phyloP scores from a whole-genome alignment of 2,329 filamentous ascomycete genomes.

The Neopestalotiopsis sp. region DNA sequence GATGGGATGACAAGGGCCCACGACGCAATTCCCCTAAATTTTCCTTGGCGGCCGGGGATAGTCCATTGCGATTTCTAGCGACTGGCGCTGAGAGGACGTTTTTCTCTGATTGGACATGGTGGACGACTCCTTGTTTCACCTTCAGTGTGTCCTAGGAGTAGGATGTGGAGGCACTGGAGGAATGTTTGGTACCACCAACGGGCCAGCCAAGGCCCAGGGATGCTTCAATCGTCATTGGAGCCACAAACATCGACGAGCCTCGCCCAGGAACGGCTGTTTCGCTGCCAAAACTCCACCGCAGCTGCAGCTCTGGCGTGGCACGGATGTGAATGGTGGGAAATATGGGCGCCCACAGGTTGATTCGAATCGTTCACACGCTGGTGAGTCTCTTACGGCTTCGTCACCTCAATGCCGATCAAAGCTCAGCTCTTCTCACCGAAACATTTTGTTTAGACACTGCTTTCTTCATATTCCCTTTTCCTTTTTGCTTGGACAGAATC shows the following conservation, averaged over 20 bases:
- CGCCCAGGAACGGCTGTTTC: background rate
- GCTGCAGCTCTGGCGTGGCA: background rate
- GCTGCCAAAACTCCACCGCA: background rate
- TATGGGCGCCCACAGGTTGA: background rate
- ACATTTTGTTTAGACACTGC: background rate
- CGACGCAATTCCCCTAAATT: constrained; percentile 1
- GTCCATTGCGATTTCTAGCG: background rate
- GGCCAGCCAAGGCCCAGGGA: background rate
- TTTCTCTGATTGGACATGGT: background rate
- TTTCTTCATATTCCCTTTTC: background rate
- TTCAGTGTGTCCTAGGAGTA: constrained; percentile 4
- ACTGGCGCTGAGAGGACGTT: background rate
- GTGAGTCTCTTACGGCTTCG: background rate
- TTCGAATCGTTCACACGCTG: background rate
- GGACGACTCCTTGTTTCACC: constrained; percentile 7
- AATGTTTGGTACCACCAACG: background rate
- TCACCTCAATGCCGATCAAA: constrained; percentile 3
- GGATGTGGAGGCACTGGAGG: background rate
- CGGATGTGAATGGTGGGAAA: constrained; percentile 16
- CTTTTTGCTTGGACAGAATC: too few species aligned
- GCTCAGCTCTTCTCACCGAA: background rate
- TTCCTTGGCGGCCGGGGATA: constrained; percentile 5
- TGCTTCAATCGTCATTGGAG: background rate
- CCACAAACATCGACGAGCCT: background rate
- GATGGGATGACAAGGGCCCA: constrained; percentile 11